Conservation (phyloP, 768 basidiomycete species). For the Phaeolepiota aurea region DNA sequence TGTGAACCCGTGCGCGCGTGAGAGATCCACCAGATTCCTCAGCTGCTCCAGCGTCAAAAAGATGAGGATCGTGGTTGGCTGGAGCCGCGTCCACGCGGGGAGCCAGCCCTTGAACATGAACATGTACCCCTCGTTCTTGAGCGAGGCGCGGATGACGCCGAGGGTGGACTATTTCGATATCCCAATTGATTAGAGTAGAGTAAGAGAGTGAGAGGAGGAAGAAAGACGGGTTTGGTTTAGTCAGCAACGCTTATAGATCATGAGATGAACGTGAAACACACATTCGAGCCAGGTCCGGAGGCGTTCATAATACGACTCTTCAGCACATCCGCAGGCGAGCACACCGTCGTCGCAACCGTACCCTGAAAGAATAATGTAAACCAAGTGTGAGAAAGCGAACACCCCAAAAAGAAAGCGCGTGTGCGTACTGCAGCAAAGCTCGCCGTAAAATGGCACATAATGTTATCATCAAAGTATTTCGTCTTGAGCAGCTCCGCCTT, state of each 20-base stretch:
- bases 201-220: neutral
- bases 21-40: slow-evolving; percentile 62
- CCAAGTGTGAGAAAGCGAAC: no score
- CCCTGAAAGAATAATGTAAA: slow-evolving; percentile 33
- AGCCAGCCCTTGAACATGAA: slow-evolving; percentile 95
- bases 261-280: slow-evolving; percentile 23
- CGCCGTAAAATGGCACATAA: slow-evolving; percentile 75
- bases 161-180: slow-evolving; percentile 50
- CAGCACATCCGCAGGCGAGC: slow-evolving; percentile 82
- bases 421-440: slow-evolving; percentile 71
- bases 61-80: slow-evolving; percentile 84
- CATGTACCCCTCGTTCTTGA: slow-evolving; percentile 71
- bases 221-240: no score
- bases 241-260: no score
- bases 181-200: neutral
- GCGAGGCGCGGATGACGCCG: slow-evolving; percentile 55
- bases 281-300: slow-evolving; percentile 69
- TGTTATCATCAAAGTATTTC: slow-evolving; percentile 72
- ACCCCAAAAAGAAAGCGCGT: slow-evolving; percentile 5
- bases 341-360: slow-evolving; percentile 84
- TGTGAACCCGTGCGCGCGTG: slow-evolving; percentile 29
- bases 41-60: slow-evolving; percentile 80
- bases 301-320: slow-evolving; percentile 92
- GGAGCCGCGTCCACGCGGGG: slow-evolving; percentile 78
- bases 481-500: slow-evolving; percentile 75